Evolutionary conservation across 1,284 basidiomycete genomes (phyloP), one percentile per base, ranked within the genome.

Genomic region (Ustilago crameri): DNA sequence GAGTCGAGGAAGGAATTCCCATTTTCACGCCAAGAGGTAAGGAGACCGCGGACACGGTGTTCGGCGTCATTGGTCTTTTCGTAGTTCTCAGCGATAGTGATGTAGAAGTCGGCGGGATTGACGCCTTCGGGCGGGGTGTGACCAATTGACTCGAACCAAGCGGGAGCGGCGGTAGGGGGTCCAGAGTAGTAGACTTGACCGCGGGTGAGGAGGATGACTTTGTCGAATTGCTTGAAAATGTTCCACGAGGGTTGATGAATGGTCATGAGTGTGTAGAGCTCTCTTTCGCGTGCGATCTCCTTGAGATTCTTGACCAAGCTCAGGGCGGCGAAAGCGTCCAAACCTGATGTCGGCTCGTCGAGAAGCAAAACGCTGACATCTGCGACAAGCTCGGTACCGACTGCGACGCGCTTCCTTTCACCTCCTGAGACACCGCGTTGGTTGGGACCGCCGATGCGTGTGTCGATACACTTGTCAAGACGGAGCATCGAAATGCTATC

Each of bases 201-300:
- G 7, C 52, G 59, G 3, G 71, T 67, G 4, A 79, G 53, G 12
- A 79, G 45, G 37, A 79, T 72, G 44, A 66, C 61, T 18, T 55
- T 55, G 42, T 76, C 73, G 44, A 75, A 71, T 20, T 63, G 54
- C 43, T 70, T 54, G 40, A 75, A 79, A 45, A 79, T 74, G 49
- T 73, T 56, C 53, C 69, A 76, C 41, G 68, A 73, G 4, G 76
- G 76, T 43, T 79, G 76, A 52, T 79, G 76, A 24, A 79, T 59
- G 12, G 76, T 76, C 57, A 75, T 61, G 37, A 79, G 51, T 32
- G 66, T 69, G 22, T 63, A 63, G 9, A 69, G 56, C 14, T 69
- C 55, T 15, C 66, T 43, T n/a, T 69, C 43, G 42, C 66, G 55
- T 0, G 66, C 63, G 48, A 69, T 69, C 37, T 63, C 60, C 26